Base-by-base conservation (phyloP, 176 grass and related monocot genomes). In the Oryza nivara region DNA sequence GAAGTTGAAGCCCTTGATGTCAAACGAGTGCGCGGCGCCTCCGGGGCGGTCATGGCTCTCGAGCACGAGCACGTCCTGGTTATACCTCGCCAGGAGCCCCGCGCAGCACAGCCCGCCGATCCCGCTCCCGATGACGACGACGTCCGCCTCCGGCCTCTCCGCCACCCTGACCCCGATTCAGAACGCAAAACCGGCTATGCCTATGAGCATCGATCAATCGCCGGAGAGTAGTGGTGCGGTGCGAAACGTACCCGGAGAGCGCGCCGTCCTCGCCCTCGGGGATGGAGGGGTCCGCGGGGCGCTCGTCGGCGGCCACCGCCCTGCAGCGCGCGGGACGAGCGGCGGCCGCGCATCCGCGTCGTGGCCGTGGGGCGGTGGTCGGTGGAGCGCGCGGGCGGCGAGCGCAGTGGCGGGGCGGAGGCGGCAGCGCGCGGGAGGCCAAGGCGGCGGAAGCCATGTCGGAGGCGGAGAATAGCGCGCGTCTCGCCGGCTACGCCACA, bases 21-120 rank as follows among this genome's bases (percentile, higher is more conserved):
- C 89, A 77, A 99, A 99, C 17, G 96, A 99, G 88, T 99, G 96
- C 45, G 96, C 96, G 28, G 91, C 91, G 36, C 96, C 93, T 75
- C 93, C 93, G 11, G 93, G 87, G 11, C 91, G 91, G 83, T 96
- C 96, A 75, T 99, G 96, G 72, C 93, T 96, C 83, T 96, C 96
- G 14, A 99, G 91, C 70, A 94, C 96, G 49, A 99, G 72, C 43
- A 94, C 96, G 84, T 99, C 89, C 52, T 89, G 86, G n/a, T 83
- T 80, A 67, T 99, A 99, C 90, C 96, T 89, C 54, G 96, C 93
- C 63, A 96, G 84, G 15, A 98, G 88, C 1, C 93, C 91, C 0
- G 93, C 91, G 83, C 96, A 99, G 75, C 96, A 99, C 25, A 99
- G 80, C 7, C 96, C 91, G 3, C 89, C 96, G 72, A 98, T 78